These are phyloP conservation scores for Candida adriatica DNA, from an alignment of 805 yeast genomes.

Conservation along the genomic window DNA sequence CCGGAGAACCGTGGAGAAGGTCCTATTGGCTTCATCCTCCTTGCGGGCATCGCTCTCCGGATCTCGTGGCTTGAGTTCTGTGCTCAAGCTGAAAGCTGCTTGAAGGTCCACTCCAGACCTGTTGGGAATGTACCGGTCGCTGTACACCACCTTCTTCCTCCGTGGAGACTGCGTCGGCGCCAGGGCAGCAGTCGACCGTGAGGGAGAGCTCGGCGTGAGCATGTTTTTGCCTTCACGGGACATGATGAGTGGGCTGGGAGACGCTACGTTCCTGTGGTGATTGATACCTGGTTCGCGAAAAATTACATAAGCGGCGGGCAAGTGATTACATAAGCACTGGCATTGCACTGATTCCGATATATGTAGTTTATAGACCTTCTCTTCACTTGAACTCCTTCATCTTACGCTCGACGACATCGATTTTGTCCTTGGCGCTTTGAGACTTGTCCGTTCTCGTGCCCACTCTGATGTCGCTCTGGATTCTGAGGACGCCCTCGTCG, in stretches of 20 bases:
- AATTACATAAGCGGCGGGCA: too few species aligned
- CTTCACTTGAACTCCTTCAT: too few species aligned
- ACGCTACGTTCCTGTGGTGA: too few species aligned
- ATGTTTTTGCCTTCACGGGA: constrained; percentile 17
- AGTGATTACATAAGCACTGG: too few species aligned
- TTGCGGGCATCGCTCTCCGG: constrained; percentile 46
- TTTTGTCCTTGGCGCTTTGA: constrained; percentile 68
- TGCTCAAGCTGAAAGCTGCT: constrained; percentile 46
- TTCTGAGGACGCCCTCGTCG: constrained; percentile 62
- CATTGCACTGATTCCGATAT: not conserved
- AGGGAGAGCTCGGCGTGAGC: constrained; percentile 24
- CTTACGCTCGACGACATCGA: constrained; percentile 55
- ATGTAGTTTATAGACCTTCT: constrained; percentile 2
- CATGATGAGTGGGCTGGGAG: constrained; percentile 6
- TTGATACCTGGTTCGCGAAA: too few species aligned
- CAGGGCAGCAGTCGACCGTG: constrained; percentile 25
- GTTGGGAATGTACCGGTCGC: constrained; percentile 85
- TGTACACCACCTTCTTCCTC: constrained; percentile 42
- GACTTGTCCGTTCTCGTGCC: constrained; percentile 77
- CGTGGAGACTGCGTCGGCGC: constrained; percentile 27
- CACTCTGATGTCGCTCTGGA: constrained; percentile 80
- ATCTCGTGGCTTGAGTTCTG: constrained; percentile 15
- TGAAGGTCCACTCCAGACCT: constrained; percentile 82
- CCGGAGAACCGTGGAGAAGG: constrained; percentile 78
- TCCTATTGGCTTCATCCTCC: constrained; percentile 78